A percentile compares a stretch with the other conserved stretches of the same genome.
These are phyloP conservation scores for Euphorbia peplus DNA, from an alignment of 345 rosid genomes.

Conservation along the genomic window DNA sequence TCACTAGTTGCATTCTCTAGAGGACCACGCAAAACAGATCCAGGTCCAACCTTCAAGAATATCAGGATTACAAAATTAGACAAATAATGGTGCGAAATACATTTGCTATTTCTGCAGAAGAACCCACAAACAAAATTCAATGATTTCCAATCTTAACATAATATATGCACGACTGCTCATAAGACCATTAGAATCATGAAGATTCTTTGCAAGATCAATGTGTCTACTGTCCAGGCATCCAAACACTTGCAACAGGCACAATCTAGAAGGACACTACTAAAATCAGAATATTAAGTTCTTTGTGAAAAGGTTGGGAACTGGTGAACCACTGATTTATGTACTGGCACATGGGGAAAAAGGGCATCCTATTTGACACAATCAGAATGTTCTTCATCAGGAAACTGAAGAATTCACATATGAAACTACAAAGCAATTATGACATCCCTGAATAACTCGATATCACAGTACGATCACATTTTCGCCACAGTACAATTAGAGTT, in stretches of 20 bases:
- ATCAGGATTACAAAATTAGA: conserved; percentile 17
- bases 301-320: not conserved
- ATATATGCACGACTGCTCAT: not conserved
- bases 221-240: not conserved
- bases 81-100: conserved; percentile 9
- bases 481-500: not conserved
- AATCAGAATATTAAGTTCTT: not conserved
- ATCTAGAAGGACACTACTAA: not conserved
- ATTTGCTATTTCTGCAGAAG: conserved; percentile 1
- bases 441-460: not conserved
- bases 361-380: not conserved
- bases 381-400: not conserved
- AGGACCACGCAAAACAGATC: conserved; percentile 89
- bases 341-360: not conserved
- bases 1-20: conserved; percentile 71
- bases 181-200: not conserved
- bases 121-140: not conserved
- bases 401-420: conserved; percentile 4
- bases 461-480: not conserved
- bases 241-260: not conserved
- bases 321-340: no score
- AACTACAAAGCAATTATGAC: not conserved
- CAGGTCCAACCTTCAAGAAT: conserved; percentile 78
- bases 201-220: not conserved
- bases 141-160: conserved; percentile 2